Conservation (phyloP, 352 stramenopile genomes). For the Pythium grandisporangium region DNA sequence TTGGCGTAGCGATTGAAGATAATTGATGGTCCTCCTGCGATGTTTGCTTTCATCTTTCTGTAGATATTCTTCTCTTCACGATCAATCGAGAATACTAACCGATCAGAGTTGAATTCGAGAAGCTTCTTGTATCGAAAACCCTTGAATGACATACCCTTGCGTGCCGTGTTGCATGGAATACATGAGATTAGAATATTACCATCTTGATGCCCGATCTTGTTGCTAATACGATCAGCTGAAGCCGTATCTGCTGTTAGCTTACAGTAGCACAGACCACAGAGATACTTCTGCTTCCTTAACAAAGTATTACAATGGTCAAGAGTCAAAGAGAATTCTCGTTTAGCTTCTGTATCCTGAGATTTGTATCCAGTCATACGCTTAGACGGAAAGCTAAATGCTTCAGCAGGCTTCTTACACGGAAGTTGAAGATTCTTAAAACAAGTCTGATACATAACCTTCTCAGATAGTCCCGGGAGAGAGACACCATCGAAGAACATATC, state of each 20-base stretch:
- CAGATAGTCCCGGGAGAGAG: constrained; percentile 1
- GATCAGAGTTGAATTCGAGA: constrained; percentile 10
- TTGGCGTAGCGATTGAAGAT: constrained; percentile 11
- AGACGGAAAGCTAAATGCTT: constrained; percentile 10
- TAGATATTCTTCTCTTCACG: constrained; percentile 13
- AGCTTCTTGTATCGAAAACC: constrained; percentile 11
- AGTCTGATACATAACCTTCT: constrained; percentile 17
- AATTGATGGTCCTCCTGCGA: constrained; percentile 11
- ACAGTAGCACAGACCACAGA: constrained; percentile 12
- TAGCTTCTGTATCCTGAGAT: constrained; percentile 11
- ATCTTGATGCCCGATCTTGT: constrained; percentile 10
- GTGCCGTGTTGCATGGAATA: constrained; percentile 8
- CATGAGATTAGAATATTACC: constrained; percentile 13
- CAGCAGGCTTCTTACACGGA: neutral
- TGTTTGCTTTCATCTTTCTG: constrained; percentile 11
- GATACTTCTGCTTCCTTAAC: constrained; percentile 14
- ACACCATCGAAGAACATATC: constrained; percentile 7
- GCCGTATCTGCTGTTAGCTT: constrained; percentile 10
- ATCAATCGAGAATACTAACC: constrained; percentile 11
- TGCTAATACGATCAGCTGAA: constrained; percentile 18
- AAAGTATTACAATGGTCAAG: constrained; percentile 9
- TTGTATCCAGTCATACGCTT: constrained; percentile 11
- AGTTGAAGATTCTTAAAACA: constrained; percentile 7
- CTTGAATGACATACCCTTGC: constrained; percentile 10
- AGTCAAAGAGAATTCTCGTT: constrained; percentile 11